These are phyloP conservation scores for Penicillium oxalicum DNA, from an alignment of 2,329 filamentous ascomycete genomes.

Conservation along the genomic window DNA sequence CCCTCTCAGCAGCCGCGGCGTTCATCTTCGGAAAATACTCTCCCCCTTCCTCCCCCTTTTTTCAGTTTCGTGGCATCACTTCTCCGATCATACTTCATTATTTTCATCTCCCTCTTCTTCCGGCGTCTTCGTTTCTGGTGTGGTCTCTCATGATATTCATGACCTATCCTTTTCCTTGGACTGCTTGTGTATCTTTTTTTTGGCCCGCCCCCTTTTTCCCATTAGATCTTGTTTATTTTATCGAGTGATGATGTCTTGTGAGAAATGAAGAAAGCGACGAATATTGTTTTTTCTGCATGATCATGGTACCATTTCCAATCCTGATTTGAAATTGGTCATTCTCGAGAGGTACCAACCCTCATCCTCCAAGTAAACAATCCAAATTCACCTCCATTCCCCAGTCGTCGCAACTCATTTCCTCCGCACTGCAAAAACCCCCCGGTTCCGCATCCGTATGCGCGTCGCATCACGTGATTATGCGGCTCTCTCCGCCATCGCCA, in stretches of 20 bases:
- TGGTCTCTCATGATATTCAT: constrained; percentile 1
- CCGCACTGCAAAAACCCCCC: too few relatives aligned
- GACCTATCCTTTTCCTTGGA: constrained; percentile 4
- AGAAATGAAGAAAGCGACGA: constrained; percentile 5
- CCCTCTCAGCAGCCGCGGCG: constrained; percentile 14
- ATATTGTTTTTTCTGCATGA: background rate
- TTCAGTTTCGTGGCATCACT: background rate
- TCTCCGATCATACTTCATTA: too few relatives aligned
- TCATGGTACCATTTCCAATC: too few relatives aligned
- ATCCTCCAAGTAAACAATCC: too few relatives aligned
- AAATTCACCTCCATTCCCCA: too few relatives aligned
- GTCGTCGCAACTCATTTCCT: too few relatives aligned
- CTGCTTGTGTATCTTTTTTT: constrained; percentile 13
- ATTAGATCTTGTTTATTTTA: constrained; percentile 16
- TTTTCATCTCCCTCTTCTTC: constrained; percentile 6
- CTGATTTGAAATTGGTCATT: too few relatives aligned
- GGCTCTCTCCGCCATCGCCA: too few relatives aligned
- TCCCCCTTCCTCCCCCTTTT: constrained; percentile 6
- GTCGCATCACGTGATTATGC: constrained; percentile 3
- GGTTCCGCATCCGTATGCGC: background rate
- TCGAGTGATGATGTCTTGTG: constrained; percentile 5
- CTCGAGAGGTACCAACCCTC: too few relatives aligned
- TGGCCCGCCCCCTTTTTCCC: background rate
- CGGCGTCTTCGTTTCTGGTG: constrained; percentile 8
- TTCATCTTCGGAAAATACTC: constrained; percentile 10